A percentile compares a stretch with the other conserved stretches of the same genome.
Conservation (phyloP, 176 grass and related monocot genomes). For the Oryza glaberrima region DNA sequence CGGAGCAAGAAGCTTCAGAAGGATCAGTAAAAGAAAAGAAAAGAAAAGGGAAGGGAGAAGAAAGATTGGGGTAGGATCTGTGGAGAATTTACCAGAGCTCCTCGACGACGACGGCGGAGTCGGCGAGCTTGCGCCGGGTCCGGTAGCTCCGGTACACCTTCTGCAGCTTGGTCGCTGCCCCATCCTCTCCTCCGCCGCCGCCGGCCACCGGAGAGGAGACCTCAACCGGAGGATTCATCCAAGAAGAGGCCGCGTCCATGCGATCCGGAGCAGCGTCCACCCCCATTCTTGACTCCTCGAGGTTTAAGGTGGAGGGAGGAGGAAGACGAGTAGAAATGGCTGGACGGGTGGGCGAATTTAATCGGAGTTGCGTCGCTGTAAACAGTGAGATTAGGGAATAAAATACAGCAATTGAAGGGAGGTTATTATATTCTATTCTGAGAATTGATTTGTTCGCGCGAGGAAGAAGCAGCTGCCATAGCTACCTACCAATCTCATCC, state of each 20-base stretch:
- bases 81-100: constrained; percentile 74
- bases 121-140: constrained; percentile 83
- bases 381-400: background rate
- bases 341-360: background rate
- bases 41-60: background rate
- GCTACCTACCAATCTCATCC: background rate
- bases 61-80: background rate
- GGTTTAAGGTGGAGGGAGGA: background rate
- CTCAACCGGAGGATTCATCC: background rate
- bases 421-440: background rate
- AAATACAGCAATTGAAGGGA: background rate
- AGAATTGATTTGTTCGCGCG: background rate
- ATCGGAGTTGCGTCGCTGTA: constrained; percentile 10
- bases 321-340: background rate
- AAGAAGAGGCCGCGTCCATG: background rate
- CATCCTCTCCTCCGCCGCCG: constrained; percentile 15
- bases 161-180: constrained; percentile 86
- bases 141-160: constrained; percentile 97
- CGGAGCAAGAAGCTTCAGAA: background rate
- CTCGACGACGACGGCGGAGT: constrained; percentile 94
- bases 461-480: background rate
- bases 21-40: background rate
- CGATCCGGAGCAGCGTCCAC: constrained; percentile 18
- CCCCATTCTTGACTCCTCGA: constrained; percentile 33
- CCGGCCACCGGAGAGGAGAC: constrained; percentile 21